Base-by-base conservation (phyloP, 2,329 filamentous ascomycete species). In the Phoma sp. region DNA sequence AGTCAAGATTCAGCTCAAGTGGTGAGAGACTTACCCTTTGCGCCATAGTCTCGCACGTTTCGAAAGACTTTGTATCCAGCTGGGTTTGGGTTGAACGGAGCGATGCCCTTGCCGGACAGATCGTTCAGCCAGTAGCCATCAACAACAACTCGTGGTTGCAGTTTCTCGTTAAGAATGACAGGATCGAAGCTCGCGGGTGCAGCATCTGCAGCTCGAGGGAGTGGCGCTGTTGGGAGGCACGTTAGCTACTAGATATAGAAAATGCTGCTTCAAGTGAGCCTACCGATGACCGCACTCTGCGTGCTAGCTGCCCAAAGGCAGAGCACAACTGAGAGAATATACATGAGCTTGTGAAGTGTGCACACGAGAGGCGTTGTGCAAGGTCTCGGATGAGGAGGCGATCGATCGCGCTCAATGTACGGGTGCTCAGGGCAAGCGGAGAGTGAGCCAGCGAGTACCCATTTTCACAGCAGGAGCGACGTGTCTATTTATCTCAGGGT, bases 31-130 rank as follows among this genome's bases (percentile, higher is more conserved):
- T 23, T 47, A 76, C 77, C 77, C 48, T 65, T 73, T 15, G 78
- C 77, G 7, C 77, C 77, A 56, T 77, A 79, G 46, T 78, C 76
- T 57, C 71, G 75, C 2, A 80, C 77, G 42, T 79, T 79, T 15
- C 78, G 72, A 46, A 72, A 80, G 6, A 79, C 69, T 33, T 76
- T 73, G 61, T 80, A 81, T 2, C 63, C 63, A 10, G 63, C 51
- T 28, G 78, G 75, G 33, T 67, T 70, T 12, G 56, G 23, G 37
- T 74, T 73, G 62, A 79, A 80, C 0, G 77, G 66, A n/a, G 74
- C 68, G 40, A 67, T 70, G 39, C 77, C 78, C 53, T 76, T 75
- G 18, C 77, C 74, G n/a, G 69, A 73, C 14, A 80, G 74, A 25
- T 76, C 71, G 6, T 71, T 74, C 15, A 77, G 60, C 78, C 78